Base-by-base conservation (phyloP, 306 rosid genomes). In the Begonia peltatifolia region DNA sequence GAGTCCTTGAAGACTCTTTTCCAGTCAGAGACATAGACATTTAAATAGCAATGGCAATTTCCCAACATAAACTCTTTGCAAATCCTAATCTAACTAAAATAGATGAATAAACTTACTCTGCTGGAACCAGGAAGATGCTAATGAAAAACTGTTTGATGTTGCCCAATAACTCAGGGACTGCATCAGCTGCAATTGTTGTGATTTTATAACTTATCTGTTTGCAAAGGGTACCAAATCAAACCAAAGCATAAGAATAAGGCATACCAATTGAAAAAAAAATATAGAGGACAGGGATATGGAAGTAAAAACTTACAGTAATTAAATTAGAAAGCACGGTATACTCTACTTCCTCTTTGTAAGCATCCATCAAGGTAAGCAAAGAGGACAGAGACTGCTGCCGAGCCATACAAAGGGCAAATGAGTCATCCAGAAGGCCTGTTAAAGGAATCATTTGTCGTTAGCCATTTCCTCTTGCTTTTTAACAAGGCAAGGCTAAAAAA, bases 391-490 rank as follows among this genome's bases (percentile, higher is more conserved):
- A 70, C 66, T 78, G 87, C 53, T 82, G 74, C 61, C 80, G 23
- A 55, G 97, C 90, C 90, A 75, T 69, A 68, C 80, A 79, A 50
- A 89, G 90, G 58, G 97, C 94, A 74, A 42, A 84, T 41, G 79
- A 65, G 69, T 89, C 95, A 74, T 89, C 97, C 83, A 84, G 58
- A 66, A 89, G 71, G 23, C 97, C 97, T 89, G 80, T 65, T 50
- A 14, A 73, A 63, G 72, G 47, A 71, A 62, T 41, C 42, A 48
- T 12, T 44, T 30, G 38, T 30, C 38, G 25, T 68, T 62, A 68
- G 52, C 56, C 48, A 35, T 50, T 59, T 42, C 43, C 58, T 58
- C 58, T 56, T 9, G 50, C 54, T 25, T 30, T 30, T 18, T 22
- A 41, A 65, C 36, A 36, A 54, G 10, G 51, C 22, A 59, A 38